A percentile compares a stretch with the other conserved stretches of the same genome.
These are phyloP conservation scores for Lactuca sativa DNA, from an alignment of 129 eudicot species.

Conservation along the genomic window DNA sequence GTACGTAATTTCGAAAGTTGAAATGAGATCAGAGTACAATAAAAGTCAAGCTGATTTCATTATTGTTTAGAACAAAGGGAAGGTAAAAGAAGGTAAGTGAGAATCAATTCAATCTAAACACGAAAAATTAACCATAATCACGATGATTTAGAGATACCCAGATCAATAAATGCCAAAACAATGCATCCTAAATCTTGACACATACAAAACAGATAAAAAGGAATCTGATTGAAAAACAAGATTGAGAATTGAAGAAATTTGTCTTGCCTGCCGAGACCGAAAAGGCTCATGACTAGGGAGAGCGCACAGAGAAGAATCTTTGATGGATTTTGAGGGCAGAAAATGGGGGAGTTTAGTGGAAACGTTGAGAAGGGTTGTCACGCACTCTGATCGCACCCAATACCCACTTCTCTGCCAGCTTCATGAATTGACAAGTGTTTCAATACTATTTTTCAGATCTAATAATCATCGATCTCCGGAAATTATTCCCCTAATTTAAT, in stretches of 20 bases:
- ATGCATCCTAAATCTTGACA: conserved; percentile 13
- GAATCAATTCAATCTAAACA: conserved; percentile 17
- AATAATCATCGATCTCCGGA: background rate
- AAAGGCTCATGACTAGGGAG: conserved; percentile 71
- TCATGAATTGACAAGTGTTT: conserved; percentile 26
- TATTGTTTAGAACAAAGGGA: background rate
- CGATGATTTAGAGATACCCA: conserved; percentile 15
- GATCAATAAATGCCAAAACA: conserved; percentile 25
- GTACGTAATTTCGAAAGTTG: background rate
- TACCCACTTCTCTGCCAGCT: conserved; percentile 29
- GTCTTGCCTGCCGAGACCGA: conserved; percentile 89
- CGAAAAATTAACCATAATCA: conserved; percentile 1
- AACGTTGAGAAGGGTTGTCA: conserved; percentile 46
- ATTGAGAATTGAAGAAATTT: background rate
- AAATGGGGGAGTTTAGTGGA: conserved; percentile 17
- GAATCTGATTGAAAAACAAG: background rate
- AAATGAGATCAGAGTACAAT: conserved; percentile 12
- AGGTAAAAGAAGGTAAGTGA: conserved; percentile 9
- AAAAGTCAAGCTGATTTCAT: conserved; percentile 9
- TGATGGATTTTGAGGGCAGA: background rate
- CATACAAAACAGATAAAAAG: background rate
- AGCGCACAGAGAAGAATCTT: background rate
- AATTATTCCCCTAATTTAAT: no score
- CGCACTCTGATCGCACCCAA: conserved; percentile 48
- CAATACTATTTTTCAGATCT: conserved; percentile 21